Conservation (phyloP, 176 grass and related monocot genomes). For the Phragmites australis region DNA sequence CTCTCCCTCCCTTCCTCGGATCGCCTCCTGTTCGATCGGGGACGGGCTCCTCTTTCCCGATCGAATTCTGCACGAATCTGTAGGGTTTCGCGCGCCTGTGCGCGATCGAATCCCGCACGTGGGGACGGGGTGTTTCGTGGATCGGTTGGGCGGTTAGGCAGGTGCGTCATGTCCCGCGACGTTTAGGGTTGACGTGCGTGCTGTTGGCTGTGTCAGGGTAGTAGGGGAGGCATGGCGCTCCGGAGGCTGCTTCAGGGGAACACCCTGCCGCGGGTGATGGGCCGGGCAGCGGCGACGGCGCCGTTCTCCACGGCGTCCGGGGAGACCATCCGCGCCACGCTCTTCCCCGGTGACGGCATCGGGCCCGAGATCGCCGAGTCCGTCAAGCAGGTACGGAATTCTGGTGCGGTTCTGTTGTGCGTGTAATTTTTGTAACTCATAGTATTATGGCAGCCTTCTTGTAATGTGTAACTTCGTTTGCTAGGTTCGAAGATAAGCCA, state of each 20-base stretch:
- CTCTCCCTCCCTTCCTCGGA: background rate
- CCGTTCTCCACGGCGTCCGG: constrained; percentile 46
- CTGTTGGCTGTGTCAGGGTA: constrained; percentile 20
- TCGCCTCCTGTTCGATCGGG: constrained; percentile 12
- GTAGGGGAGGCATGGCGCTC: constrained; percentile 51
- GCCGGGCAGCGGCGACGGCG: constrained; percentile 9
- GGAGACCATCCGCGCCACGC: constrained; percentile 66
- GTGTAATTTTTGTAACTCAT: background rate
- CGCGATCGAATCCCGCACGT: background rate
- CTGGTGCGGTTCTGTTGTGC: background rate
- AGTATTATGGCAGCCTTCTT: background rate
- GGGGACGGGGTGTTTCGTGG: background rate
- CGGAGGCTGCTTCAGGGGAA: constrained; percentile 56
- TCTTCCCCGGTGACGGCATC: constrained; percentile 95
- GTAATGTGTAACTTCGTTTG: background rate
- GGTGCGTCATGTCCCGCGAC: no score
- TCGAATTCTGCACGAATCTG: constrained; percentile 16
- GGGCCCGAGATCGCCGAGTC: constrained; percentile 94
- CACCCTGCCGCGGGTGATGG: constrained; percentile 45
- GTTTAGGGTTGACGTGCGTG: constrained; percentile 38
- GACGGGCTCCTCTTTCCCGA: background rate
- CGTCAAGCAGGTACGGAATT: constrained; percentile 68
- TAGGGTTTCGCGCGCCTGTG: background rate
- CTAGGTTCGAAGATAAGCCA: background rate
- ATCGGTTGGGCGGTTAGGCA: background rate